phyloP scores from a whole-genome alignment of 1,139 yeast species.

The Geotrichum candidum region DNA sequence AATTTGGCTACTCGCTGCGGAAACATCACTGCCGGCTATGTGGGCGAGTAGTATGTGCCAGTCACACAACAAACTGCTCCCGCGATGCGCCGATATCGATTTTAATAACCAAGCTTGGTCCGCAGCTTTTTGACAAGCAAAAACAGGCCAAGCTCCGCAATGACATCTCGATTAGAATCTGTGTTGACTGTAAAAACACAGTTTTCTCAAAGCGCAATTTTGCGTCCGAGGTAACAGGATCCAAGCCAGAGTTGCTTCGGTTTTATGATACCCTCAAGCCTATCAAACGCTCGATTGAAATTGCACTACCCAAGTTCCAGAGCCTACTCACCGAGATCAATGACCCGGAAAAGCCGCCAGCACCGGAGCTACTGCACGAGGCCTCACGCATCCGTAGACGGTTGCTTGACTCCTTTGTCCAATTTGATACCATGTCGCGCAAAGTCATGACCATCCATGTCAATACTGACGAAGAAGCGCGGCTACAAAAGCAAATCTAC shows the following conservation, averaged over 20 bases:
- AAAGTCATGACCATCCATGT: constrained; percentile 35
- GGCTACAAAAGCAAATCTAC: constrained; percentile 44
- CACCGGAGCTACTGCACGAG: constrained; percentile 32
- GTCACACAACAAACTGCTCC: constrained; percentile 57
- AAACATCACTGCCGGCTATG: constrained; percentile 89
- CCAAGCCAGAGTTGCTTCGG: constrained; percentile 26
- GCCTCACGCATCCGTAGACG: constrained; percentile 40
- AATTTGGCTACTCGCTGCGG: constrained; percentile 55
- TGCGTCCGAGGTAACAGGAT: constrained; percentile 35
- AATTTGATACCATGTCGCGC: constrained; percentile 42
- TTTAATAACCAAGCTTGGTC: constrained; percentile 39
- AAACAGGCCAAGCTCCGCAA: constrained; percentile 23
- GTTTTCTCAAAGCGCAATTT: constrained; percentile 54
- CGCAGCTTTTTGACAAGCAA: constrained; percentile 15
- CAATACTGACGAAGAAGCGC: constrained; percentile 36
- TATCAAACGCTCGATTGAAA: constrained; percentile 32
- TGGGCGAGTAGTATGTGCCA: constrained; percentile 78
- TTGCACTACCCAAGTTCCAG: constrained; percentile 41
- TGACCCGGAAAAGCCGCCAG: constrained; percentile 30
- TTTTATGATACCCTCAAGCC: constrained; percentile 13
- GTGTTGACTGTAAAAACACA: constrained; percentile 60
- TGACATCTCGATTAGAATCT: constrained; percentile 46
- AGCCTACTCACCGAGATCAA: constrained; percentile 34
- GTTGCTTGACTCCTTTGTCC: constrained; percentile 42
- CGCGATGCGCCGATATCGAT: constrained; percentile 57